Percentiles rank a stretch among this genome's conserved stretches.
These are phyloP conservation scores for Cyclocybe aegerita DNA, from an alignment of 768 basidiomycete genomes.

Conservation along the genomic window DNA sequence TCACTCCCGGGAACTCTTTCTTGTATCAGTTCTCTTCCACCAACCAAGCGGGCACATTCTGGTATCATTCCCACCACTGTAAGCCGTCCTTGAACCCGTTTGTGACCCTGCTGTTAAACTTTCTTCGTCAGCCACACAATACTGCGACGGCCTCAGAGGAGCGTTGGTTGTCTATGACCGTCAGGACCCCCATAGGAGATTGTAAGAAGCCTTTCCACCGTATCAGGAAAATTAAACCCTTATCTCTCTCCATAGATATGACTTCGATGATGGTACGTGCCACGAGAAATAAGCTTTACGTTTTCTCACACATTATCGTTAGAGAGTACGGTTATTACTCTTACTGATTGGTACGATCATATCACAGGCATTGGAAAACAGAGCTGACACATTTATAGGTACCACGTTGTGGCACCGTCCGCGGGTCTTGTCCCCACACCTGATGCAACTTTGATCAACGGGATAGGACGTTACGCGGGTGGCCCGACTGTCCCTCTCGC, in stretches of 20 bases:
- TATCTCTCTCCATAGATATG: conserved; percentile 19
- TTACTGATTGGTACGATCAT: conserved; percentile 7
- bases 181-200: conserved; percentile 29
- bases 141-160: conserved; percentile 10
- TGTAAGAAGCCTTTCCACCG: conserved; percentile 36
- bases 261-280: conserved; percentile 45
- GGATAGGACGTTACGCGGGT: conserved; percentile 38
- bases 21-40: conserved; percentile 17
- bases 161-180: conserved; percentile 10
- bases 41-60: conserved; percentile 44
- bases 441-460: conserved; percentile 41
- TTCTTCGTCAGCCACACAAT: conserved; percentile 28
- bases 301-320: too few relatives aligned
- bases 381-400: conserved; percentile 15
- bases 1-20: conserved; percentile 36
- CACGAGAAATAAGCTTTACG: conserved; percentile 39
- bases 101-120: too few relatives aligned
- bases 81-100: not conserved
- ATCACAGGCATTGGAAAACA: not conserved
- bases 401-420: conserved; percentile 19
- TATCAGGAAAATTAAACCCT: conserved; percentile 30
- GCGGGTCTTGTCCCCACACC: conserved; percentile 25
- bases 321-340: conserved; percentile 11
- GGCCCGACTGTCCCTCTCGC: conserved; percentile 33
- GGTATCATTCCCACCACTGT: conserved; percentile 43